phyloP scores from a whole-genome alignment of 1,139 yeast genomes.

The Diutina mesorugosa region DNA sequence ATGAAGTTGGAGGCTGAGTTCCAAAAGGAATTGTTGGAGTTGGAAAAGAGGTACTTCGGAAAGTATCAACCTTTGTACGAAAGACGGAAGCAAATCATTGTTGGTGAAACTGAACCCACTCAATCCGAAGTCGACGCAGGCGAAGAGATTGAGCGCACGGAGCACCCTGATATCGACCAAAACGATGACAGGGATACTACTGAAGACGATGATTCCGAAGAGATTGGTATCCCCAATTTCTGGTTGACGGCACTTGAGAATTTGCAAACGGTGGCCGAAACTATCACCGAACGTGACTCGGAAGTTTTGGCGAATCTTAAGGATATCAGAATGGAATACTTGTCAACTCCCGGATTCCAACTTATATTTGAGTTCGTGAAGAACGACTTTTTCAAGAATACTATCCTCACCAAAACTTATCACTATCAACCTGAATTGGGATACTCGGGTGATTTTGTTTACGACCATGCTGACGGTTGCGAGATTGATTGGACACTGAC shows the following conservation, averaged over 20 bases:
- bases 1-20: constrained; percentile 80
- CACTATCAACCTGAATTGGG: constrained; percentile 92
- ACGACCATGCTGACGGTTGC: constrained; percentile 92
- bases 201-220: constrained; percentile 24
- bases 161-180: constrained; percentile 10
- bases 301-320: constrained; percentile 61
- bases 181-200: constrained; percentile 22
- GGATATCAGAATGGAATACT: constrained; percentile 72
- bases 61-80: constrained; percentile 70
- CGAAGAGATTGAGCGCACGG: constrained; percentile 45
- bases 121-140: constrained; percentile 71
- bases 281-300: constrained; percentile 82
- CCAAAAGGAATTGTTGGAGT: constrained; percentile 75
- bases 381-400: constrained; percentile 72
- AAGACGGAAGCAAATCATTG: constrained; percentile 59
- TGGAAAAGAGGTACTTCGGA: constrained; percentile 69
- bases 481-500: constrained; percentile 75
- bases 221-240: constrained; percentile 80
- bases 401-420: constrained; percentile 67
- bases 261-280: constrained; percentile 67
- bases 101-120: constrained; percentile 69
- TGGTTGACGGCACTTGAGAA: constrained; percentile 96
- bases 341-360: constrained; percentile 82
- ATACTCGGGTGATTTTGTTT: constrained; percentile 89
- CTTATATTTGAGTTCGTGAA: constrained; percentile 69